phyloP scores from a whole-genome alignment of 306 rosid genomes.

The Casuarina equisetifolia region DNA sequence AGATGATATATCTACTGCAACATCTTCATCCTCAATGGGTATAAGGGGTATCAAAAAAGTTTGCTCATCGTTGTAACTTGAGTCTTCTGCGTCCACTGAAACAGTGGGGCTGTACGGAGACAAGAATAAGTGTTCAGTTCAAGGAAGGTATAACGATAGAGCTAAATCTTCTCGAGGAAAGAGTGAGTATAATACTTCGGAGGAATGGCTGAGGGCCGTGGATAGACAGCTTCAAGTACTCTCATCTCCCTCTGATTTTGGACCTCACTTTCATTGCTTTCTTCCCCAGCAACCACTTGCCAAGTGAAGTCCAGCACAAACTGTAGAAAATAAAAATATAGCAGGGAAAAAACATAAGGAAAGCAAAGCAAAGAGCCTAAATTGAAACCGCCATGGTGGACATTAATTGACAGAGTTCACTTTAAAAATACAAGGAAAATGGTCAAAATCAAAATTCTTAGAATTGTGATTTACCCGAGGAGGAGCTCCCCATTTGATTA shows the following conservation, averaged over 20 bases:
- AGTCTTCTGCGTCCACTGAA: constrained; percentile 44
- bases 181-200: constrained; percentile 58
- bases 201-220: constrained; percentile 85
- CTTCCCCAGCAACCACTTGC: constrained; percentile 93
- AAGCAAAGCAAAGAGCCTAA: constrained; percentile 1
- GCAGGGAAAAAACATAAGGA: constrained; percentile 12
- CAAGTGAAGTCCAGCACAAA: constrained; percentile 55
- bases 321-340: constrained; percentile 37
- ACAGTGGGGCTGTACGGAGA: constrained; percentile 53
- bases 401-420: constrained; percentile 5
- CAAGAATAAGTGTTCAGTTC: constrained; percentile 17
- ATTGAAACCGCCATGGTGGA: background rate
- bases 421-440: background rate
- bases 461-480: constrained; percentile 48
- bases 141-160: constrained; percentile 17
- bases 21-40: constrained; percentile 84
- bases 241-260: constrained; percentile 83
- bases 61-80: constrained; percentile 33
- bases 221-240: constrained; percentile 90
- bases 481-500: constrained; percentile 68
- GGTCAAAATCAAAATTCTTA: constrained; percentile 9
- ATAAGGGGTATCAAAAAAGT: constrained; percentile 71
- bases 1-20: constrained; percentile 31
- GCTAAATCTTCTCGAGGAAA: constrained; percentile 16
- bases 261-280: constrained; percentile 64